Conservation (phyloP, 2,329 filamentous ascomycete genomes). For the Xylaria sp. region DNA sequence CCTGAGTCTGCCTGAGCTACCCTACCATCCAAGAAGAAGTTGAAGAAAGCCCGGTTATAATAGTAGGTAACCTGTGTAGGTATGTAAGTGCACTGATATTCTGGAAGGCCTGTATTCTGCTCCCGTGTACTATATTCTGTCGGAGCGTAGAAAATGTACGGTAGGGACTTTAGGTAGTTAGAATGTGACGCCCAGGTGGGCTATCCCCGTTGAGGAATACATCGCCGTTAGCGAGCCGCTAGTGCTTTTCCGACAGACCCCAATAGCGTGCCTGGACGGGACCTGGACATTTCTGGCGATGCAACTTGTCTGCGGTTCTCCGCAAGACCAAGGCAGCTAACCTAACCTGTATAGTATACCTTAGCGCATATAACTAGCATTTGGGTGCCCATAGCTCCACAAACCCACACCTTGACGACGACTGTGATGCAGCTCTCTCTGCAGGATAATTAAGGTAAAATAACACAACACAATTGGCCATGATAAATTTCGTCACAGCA, state of each 20-base stretch:
- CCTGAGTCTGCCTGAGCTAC: too few species aligned
- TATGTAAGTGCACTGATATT: too few species aligned
- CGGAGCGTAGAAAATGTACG: too few species aligned
- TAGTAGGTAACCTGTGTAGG: too few species aligned
- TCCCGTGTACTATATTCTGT: too few species aligned
- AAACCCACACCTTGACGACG: neutral
- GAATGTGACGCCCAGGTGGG: neutral
- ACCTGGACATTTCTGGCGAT: neutral
- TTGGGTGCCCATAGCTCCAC: neutral
- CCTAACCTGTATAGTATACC: neutral
- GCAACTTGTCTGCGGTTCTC: neutral
- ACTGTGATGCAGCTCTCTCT: neutral
- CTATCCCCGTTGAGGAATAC: slow-evolving; percentile 15
- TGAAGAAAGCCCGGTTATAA: too few species aligned
- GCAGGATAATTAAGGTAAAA: slow-evolving; percentile 1
- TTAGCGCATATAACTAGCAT: neutral
- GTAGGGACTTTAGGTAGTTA: too few species aligned
- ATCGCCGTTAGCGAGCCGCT: neutral
- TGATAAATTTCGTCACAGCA: slow-evolving; percentile 5
- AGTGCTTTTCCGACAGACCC: neutral
- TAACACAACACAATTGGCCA: neutral
- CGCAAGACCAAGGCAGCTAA: neutral
- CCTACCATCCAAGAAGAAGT: too few species aligned
- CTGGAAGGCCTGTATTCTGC: too few species aligned
- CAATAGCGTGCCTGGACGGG: neutral